Conservation (phyloP, 1,284 basidiomycete genomes). For the Boletus sp. region DNA sequence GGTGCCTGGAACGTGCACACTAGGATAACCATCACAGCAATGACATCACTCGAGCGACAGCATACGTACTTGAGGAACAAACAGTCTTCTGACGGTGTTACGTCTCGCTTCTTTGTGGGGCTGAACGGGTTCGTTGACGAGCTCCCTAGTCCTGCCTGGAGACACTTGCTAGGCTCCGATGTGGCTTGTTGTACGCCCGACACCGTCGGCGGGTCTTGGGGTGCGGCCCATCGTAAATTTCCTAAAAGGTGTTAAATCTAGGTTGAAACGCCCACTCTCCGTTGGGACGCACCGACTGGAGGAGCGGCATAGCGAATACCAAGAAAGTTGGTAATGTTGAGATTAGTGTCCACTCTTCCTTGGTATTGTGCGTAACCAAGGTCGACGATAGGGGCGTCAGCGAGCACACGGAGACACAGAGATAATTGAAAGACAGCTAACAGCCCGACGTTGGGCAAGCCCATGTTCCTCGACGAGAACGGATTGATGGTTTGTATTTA, state of each 20-base stretch:
- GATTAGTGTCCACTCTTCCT: conserved; percentile 24
- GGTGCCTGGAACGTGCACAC: conserved; percentile 28
- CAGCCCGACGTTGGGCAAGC: not conserved
- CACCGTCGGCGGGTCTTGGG: conserved; percentile 19
- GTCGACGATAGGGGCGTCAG: conserved; percentile 5
- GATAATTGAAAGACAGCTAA: not conserved
- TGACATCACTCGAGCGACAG: not conserved
- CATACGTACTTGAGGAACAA: conserved; percentile 30
- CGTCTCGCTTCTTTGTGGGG: conserved; percentile 5
- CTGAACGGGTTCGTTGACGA: conserved; percentile 4
- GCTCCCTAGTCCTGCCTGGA: conserved; percentile 11
- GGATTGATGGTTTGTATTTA: no score
- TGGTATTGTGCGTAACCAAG: conserved; percentile 35
- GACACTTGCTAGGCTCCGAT: conserved; percentile 16
- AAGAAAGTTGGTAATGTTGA: conserved; percentile 28
- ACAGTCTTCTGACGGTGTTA: conserved; percentile 29
- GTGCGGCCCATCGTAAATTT: conserved; percentile 26
- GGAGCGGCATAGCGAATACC: conserved; percentile 35
- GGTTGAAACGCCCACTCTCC: not conserved
- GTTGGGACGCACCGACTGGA: conserved; percentile 27
- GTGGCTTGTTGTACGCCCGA: conserved; percentile 25
- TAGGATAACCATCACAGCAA: conserved; percentile 6
- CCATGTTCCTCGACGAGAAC: not conserved
- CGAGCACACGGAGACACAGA: not conserved
- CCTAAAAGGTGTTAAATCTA: conserved; percentile 14